Evolutionary conservation across 495 filamentous ascomycete species (phyloP), one percentile per base, ranked within the genome.

Genomic region (Pyrenula massariospora): DNA sequence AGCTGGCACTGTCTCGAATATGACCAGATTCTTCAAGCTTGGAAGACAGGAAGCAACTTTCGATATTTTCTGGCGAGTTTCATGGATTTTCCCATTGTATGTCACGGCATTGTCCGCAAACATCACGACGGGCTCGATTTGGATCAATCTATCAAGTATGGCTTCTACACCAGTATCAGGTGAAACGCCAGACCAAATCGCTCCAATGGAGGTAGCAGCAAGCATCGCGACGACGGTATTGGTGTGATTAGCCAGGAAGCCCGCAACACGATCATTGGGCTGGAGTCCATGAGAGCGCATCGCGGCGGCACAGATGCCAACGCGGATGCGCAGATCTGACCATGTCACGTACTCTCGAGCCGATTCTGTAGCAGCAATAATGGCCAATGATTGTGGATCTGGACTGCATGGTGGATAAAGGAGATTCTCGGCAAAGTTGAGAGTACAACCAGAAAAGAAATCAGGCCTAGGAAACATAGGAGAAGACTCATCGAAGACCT

Each of bases 351-450:
- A 74, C 62, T 85, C 79, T 25, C 88, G 74, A 22, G 73, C 73
- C 5, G 76, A 78, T 69, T 94, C 89, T 11, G 87, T 91, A 3
- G 77, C 88, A 42, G 82, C 84, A 61, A 93, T 84, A 22, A 91
- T 72, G 22, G 88, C 89, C 20, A 76, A 62, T 2, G 69, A 66
- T 55, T 82, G 71, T 52, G 83, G 79, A 58, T 80, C 70, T 22
- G 82, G 80, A 20, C 77, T 66, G 49, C 74, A 75, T 12, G 74
- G 70, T 3, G 91, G 90, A 65, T 82, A 95, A 5, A 96, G 79
- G 25, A 96, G 77, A 68, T 96, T 96, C 72, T 95, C 88, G 22
- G 91, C 89, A 67, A 95, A 95, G 64, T 96, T 96, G 56, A 95
- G 72, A 51, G 71, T 82, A 20, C 87, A 82, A 5, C 84, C 86